Percentiles rank a stretch among this genome's conserved stretches.
Evolutionary conservation across 1,284 basidiomycete genomes (phyloP).

Genomic region (Phellopilus nigrolimitatus): DNA sequence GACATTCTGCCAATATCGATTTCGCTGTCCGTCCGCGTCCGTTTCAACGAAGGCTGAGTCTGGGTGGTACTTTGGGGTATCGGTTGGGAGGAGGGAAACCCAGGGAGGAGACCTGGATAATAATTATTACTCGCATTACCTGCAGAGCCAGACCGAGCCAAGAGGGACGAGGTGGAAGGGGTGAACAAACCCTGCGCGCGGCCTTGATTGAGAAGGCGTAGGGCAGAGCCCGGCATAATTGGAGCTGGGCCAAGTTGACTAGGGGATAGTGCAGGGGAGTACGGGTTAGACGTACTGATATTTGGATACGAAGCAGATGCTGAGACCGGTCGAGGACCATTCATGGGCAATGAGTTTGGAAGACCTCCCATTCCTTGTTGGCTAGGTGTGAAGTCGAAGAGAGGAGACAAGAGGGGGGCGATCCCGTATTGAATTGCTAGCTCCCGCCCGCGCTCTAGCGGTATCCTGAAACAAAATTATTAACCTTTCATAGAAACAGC

Average conservation of each 20-base stretch:
- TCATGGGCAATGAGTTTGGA: constrained; percentile 38
- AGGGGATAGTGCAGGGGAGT: constrained; percentile 33
- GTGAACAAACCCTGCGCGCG: constrained; percentile 82
- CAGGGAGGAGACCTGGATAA: constrained; percentile 23
- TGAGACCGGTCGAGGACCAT: constrained; percentile 47
- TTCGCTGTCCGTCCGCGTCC: constrained; percentile 20
- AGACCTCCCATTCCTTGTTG: constrained; percentile 60
- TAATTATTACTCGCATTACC: constrained; percentile 15
- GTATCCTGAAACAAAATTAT: constrained; percentile 61
- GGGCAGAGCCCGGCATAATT: constrained; percentile 76
- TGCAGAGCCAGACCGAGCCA: constrained; percentile 19
- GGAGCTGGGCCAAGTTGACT: constrained; percentile 66
- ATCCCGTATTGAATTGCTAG: constrained; percentile 91
- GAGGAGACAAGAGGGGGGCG: constrained; percentile 73
- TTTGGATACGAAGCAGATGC: constrained; percentile 45
- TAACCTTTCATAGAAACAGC: no score
- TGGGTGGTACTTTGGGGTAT: not conserved
- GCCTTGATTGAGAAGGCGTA: constrained; percentile 75
- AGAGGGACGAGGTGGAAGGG: constrained; percentile 59
- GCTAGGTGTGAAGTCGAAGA: constrained; percentile 88
- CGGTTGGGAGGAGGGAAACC: constrained; percentile 11
- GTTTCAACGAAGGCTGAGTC: constrained; percentile 12
- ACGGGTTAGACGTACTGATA: constrained; percentile 35
- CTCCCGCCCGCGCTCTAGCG: constrained; percentile 84
- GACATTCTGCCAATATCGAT: constrained; percentile 4